Evolutionary conservation across 148 eudicot species (phyloP), one percentile per base, ranked within the genome.

Genomic region (Cornus florida): DNA sequence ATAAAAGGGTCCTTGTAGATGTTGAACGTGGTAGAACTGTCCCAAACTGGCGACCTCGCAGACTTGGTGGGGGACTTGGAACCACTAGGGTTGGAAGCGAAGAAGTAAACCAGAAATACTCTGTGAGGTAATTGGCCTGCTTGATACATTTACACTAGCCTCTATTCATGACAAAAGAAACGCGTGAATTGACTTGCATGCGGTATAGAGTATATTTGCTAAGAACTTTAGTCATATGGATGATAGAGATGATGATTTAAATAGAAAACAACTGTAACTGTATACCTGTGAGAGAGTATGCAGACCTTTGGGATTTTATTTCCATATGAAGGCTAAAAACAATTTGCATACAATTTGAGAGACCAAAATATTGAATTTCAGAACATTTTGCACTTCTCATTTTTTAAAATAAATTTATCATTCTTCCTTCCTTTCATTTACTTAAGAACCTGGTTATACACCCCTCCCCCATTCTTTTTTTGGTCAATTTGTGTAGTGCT

Each of bases 21-120:
- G 99, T 97, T 77, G 99, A 97, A 79, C 97, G 99, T 78, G 99
- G 99, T 59, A 89, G 99, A 88, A 94, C 99, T 79, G 99, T 96
- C 75, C 98, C 98, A 28, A 94, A 97, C 82, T 97, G 99, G 99
- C 86, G 97, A 33, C 99, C 99, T 69, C 91, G 99, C 69, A 92
- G 99, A 71, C 92, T 97, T 84, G 99, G 99, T 72, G 99, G 99
- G 77, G 99, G 99, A 59, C 91, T 97, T 53, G 99, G 99, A 69
- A 94, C 99, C n/a, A 87, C 94, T 22, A 89, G 99, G 78, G 91
- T 91, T 72, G 95, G 95, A 35, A 88, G 84, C 79, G 99, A 90
- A 86, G 99, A 92, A 56, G 78, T 60, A 31, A 89, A 73, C 78
- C 92, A 84, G 80, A 92, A 85, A 84, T 41, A 57, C 8, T 50